Evolutionary conservation across 2,329 filamentous ascomycete genomes (phyloP).

Genomic region (Pezicula radicicola): DNA sequence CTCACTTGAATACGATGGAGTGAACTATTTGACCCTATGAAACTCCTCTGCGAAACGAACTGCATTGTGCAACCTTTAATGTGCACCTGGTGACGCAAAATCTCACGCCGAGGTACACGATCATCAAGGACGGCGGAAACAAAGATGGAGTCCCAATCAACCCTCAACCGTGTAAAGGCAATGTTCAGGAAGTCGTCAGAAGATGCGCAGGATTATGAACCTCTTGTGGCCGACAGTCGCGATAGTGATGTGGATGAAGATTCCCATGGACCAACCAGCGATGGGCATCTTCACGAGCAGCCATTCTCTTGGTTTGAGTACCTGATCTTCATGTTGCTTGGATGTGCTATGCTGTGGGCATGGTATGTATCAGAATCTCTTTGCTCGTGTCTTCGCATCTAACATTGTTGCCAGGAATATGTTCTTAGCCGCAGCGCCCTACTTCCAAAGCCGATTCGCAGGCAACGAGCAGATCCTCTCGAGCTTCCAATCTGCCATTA

Average conservation of each 20-base stretch:
- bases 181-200: slow-evolving; percentile 14
- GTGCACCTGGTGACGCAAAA: no score
- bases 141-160: neutral
- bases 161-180: slow-evolving; percentile 19
- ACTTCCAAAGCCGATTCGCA: slow-evolving; percentile 82
- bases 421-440: slow-evolving; percentile 93
- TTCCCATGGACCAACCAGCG: neutral
- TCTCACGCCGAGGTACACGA: neutral
- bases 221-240: slow-evolving; percentile 3
- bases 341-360: slow-evolving; percentile 94
- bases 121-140: slow-evolving; percentile 8
- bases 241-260: slow-evolving; percentile 11
- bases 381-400: neutral
- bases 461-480: slow-evolving; percentile 66
- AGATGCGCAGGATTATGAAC: slow-evolving; percentile 21
- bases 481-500: slow-evolving; percentile 87
- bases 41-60: no score
- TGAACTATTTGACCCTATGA: no score
- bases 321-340: slow-evolving; percentile 77
- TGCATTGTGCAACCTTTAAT: no score
- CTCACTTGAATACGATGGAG: no score
- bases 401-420: slow-evolving; percentile 69
- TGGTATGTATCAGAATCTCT: slow-evolving; percentile 60
- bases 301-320: slow-evolving; percentile 87
- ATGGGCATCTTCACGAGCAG: slow-evolving; percentile 24